These are phyloP conservation scores for Papiliotrema fonsecae DNA, from an alignment of 1,284 basidiomycete genomes.

Conservation along the genomic window DNA sequence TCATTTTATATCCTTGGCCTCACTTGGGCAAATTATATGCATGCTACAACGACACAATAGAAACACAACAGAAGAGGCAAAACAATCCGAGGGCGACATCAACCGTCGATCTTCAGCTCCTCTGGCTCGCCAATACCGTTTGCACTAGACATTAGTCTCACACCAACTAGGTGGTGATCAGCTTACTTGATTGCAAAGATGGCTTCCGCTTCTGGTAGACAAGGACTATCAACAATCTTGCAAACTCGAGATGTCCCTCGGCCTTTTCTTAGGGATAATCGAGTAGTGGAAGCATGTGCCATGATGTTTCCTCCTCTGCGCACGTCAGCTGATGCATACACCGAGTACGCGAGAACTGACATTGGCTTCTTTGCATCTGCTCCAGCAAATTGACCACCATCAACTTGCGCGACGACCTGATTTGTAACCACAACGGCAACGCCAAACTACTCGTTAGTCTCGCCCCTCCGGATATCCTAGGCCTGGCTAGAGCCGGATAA, in stretches of 20 bases:
- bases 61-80: background rate
- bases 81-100: background rate
- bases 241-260: slow-evolving; percentile 89
- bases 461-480: background rate
- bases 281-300: slow-evolving; percentile 90
- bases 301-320: slow-evolving; percentile 83
- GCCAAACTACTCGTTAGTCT: slow-evolving; percentile 63
- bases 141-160: slow-evolving; percentile 38
- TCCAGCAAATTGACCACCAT: slow-evolving; percentile 78
- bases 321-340: slow-evolving; percentile 1
- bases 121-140: slow-evolving; percentile 89
- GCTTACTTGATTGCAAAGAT: slow-evolving; percentile 82
- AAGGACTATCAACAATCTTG: slow-evolving; percentile 97
- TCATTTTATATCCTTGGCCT: background rate
- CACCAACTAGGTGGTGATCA: background rate
- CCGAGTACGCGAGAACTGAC: slow-evolving; percentile 19
- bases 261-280: slow-evolving; percentile 89
- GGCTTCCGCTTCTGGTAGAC: slow-evolving; percentile 93
- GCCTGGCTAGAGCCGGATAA: too few species aligned
- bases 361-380: slow-evolving; percentile 95
- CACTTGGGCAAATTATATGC: background rate
- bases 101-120: slow-evolving; percentile 56
- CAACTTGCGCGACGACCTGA: slow-evolving; percentile 97
- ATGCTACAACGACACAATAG: background rate
- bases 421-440: slow-evolving; percentile 97